Conservation (phyloP, 2,329 filamentous ascomycete genomes). For the Botryotinia calthae region DNA sequence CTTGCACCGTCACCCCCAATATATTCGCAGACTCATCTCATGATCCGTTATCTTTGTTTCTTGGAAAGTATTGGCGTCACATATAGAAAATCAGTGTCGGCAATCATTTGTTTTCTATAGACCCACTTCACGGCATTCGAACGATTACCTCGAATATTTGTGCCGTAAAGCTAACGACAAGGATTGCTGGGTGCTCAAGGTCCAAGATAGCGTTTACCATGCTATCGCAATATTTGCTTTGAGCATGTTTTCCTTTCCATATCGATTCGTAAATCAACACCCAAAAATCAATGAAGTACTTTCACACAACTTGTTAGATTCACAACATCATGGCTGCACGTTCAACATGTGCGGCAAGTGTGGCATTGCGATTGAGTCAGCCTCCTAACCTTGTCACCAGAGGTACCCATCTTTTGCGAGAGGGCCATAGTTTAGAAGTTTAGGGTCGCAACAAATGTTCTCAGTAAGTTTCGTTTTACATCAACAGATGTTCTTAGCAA, state of each 20-base stretch:
- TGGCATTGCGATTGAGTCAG: background rate
- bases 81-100: background rate
- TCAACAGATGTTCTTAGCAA: background rate
- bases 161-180: background rate
- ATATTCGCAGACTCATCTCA: background rate
- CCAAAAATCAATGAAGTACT: background rate
- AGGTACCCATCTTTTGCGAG: background rate
- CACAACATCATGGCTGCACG: background rate
- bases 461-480: background rate
- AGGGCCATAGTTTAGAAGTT: background rate
- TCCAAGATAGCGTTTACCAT: background rate
- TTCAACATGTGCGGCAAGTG: background rate
- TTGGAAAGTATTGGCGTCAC: background rate
- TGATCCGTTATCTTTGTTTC: background rate
- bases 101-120: background rate
- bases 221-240: background rate
- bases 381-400: background rate
- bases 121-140: background rate
- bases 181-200: background rate
- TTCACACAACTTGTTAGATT: background rate
- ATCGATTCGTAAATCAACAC: background rate
- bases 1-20: background rate
- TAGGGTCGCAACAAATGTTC: background rate
- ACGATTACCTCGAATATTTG: background rate
- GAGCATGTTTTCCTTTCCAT: background rate